phyloP scores from a whole-genome alignment of 2,329 filamentous ascomycete genomes.

The Ophiostoma sp. region DNA sequence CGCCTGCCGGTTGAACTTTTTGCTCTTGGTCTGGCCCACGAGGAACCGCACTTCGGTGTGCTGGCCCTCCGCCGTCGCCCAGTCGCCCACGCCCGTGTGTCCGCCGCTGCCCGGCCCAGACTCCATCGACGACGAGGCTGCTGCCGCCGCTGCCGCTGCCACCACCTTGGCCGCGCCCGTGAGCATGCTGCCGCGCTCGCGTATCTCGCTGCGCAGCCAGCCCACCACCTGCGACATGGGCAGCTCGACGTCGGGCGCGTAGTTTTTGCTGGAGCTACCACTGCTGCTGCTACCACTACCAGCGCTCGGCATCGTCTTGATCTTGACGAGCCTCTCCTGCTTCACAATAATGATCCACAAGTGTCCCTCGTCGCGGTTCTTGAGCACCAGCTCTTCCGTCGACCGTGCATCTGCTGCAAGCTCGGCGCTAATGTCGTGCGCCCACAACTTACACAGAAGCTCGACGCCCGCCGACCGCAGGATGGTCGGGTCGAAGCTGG shows the following conservation, averaged over 20 bases:
- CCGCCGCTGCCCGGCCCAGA: slow-evolving; percentile 21
- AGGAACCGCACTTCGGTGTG: slow-evolving; percentile 78
- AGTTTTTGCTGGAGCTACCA: slow-evolving; percentile 49
- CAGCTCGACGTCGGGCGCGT: slow-evolving; percentile 70
- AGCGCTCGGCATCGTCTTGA: slow-evolving; percentile 60
- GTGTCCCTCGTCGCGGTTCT: slow-evolving; percentile 71
- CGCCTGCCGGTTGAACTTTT: slow-evolving; percentile 82
- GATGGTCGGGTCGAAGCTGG: slow-evolving; percentile 74
- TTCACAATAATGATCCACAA: slow-evolving; percentile 89
- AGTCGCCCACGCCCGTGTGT: slow-evolving; percentile 25
- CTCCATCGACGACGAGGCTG: slow-evolving; percentile 31
- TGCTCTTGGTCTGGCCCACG: slow-evolving; percentile 73
- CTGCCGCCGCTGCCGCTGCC: slow-evolving; percentile 25
- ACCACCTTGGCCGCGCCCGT: slow-evolving; percentile 27
- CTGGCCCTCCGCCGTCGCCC: slow-evolving; percentile 16
- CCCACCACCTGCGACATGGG: slow-evolving; percentile 65
- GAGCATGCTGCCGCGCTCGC: slow-evolving; percentile 45
- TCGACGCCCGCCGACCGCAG: slow-evolving; percentile 72
- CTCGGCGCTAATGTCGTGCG: slow-evolving; percentile 80
- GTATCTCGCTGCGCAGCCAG: slow-evolving; percentile 76
- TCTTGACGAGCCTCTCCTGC: slow-evolving; percentile 64
- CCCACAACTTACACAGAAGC: slow-evolving; percentile 73
- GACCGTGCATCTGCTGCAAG: slow-evolving; percentile 74
- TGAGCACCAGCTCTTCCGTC: slow-evolving; percentile 70
- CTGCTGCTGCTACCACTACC: not conserved